A percentile compares a stretch with the other conserved stretches of the same genome.
phyloP scores from a whole-genome alignment of 129 eudicot genomes.

The Flaveria bidentis region DNA sequence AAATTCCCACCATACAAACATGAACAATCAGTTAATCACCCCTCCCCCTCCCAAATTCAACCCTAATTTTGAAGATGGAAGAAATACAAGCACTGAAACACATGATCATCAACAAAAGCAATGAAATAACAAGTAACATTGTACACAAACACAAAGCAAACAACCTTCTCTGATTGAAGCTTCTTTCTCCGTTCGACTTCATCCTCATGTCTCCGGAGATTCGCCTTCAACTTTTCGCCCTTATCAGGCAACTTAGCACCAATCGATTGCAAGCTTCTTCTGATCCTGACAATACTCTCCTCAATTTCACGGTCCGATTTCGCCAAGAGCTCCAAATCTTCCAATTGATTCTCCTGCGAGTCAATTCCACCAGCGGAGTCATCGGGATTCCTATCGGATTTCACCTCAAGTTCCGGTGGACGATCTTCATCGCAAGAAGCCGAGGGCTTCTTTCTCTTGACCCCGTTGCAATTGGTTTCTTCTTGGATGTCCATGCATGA shows the following conservation, averaged over 20 bases:
- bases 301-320: constrained; percentile 31
- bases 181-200: constrained; percentile 41
- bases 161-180: constrained; percentile 34
- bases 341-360: not conserved
- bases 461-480: not conserved
- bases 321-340: constrained; percentile 4
- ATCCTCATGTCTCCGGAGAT: constrained; percentile 22
- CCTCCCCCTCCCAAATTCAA: not conserved
- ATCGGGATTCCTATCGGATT: constrained; percentile 25
- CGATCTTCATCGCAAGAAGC: constrained; percentile 42
- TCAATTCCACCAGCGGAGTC: not conserved
- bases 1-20: too few species aligned
- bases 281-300: constrained; percentile 1
- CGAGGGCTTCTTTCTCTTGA: constrained; percentile 24
- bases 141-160: constrained; percentile 11
- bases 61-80: constrained; percentile 4
- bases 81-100: too few species aligned
- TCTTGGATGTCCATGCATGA: constrained; percentile 28
- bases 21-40: too few species aligned
- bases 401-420: constrained; percentile 26
- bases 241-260: constrained; percentile 39
- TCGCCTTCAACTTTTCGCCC: constrained; percentile 45
- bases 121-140: not conserved
- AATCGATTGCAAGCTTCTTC: not conserved
- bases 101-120: constrained; percentile 16